Conservation (phyloP, 1,284 basidiomycete species). For the Malassezia brasiliensis region DNA sequence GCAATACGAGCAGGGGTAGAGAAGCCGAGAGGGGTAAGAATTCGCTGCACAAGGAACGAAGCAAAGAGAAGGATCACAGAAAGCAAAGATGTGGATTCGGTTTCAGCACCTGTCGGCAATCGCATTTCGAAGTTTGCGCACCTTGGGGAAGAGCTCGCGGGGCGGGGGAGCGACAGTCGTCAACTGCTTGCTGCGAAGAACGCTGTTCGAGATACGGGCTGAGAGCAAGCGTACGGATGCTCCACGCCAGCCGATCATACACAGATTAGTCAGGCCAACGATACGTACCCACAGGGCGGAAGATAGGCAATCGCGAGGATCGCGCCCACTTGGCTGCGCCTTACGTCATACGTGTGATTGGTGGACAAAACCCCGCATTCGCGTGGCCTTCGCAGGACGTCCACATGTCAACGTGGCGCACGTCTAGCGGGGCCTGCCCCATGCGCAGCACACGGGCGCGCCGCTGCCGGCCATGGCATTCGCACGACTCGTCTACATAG, state of each 20-base stretch:
- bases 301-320: too few relatives aligned
- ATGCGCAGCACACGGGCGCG: too few relatives aligned
- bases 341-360: too few relatives aligned
- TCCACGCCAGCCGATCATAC: background rate
- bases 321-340: too few relatives aligned
- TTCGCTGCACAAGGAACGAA: background rate
- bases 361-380: too few relatives aligned
- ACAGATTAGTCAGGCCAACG: background rate
- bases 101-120: conserved; percentile 4
- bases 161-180: background rate
- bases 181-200: background rate
- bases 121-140: conserved; percentile 1
- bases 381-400: too few relatives aligned
- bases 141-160: background rate
- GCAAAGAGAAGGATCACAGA: background rate
- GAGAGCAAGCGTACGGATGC: background rate
- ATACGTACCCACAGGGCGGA: too few relatives aligned
- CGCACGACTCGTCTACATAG: too few relatives aligned
- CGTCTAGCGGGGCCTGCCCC: too few relatives aligned
- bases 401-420: too few relatives aligned
- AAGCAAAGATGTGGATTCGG: background rate
- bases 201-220: background rate
- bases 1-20: background rate
- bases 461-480: too few relatives aligned
- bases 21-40: background rate